phyloP scores from a whole-genome alignment of 2,329 filamentous ascomycete species.

The Lasiodiplodia citricola region DNA sequence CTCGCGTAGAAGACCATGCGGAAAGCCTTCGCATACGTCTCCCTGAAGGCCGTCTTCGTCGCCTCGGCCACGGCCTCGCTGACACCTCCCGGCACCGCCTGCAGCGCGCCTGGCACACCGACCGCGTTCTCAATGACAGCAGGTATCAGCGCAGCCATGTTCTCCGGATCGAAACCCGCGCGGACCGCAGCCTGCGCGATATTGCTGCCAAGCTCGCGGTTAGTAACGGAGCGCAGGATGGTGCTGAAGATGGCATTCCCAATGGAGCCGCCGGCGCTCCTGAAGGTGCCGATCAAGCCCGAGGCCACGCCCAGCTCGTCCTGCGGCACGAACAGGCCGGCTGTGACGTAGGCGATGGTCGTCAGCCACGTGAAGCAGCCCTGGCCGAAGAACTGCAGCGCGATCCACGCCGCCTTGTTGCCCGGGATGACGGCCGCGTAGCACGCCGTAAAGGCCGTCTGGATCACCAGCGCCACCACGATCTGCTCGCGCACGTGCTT shows the following conservation, averaged over 20 bases:
- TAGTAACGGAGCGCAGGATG: constrained; percentile 33
- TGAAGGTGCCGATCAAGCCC: constrained; percentile 34
- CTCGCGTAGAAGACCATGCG: constrained; percentile 35
- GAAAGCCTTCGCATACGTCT: constrained; percentile 39
- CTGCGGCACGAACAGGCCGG: constrained; percentile 33
- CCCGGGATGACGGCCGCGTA: constrained; percentile 33
- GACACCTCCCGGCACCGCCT: constrained; percentile 30
- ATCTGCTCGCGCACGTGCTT: constrained; percentile 33
- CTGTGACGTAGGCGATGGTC: constrained; percentile 32
- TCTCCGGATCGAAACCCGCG: constrained; percentile 33
- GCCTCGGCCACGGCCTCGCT: constrained; percentile 25
- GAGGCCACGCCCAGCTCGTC: constrained; percentile 32
- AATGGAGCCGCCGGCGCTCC: constrained; percentile 32
- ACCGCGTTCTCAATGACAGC: constrained; percentile 39
- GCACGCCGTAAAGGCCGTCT: constrained; percentile 34
- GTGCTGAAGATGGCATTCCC: constrained; percentile 34
- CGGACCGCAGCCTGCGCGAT: constrained; percentile 37
- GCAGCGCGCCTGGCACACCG: constrained; percentile 34
- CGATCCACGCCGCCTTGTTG: constrained; percentile 32
- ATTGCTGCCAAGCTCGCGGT: constrained; percentile 35
- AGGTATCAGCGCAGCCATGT: constrained; percentile 35
- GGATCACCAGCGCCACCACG: constrained; percentile 32
- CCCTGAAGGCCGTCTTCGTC: constrained; percentile 35
- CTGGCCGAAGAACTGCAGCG: constrained; percentile 34
- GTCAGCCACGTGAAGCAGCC: constrained; percentile 34